phyloP scores from a whole-genome alignment of 2,329 filamentous ascomycete species.

The Penicillium sp. region DNA sequence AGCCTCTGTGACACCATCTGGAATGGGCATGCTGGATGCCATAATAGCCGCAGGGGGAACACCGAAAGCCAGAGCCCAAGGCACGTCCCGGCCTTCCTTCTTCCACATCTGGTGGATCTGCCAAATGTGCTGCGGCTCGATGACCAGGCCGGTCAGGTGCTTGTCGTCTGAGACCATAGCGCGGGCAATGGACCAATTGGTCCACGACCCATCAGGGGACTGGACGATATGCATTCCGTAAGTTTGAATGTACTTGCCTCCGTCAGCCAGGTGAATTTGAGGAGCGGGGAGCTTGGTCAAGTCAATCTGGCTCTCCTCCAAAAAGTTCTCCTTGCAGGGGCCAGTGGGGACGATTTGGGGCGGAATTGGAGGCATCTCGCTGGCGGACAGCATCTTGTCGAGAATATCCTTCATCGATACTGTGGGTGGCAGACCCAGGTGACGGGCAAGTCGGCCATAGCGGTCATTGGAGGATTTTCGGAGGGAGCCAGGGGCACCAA shows the following conservation, averaged over 20 bases:
- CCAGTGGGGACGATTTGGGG: slow-evolving; percentile 38
- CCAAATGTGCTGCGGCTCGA: slow-evolving; percentile 50
- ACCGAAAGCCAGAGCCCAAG: slow-evolving; percentile 52
- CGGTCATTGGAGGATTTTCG: slow-evolving; percentile 31
- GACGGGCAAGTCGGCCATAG: slow-evolving; percentile 47
- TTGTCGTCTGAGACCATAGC: slow-evolving; percentile 51
- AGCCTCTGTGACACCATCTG: slow-evolving; percentile 50
- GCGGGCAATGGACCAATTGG: slow-evolving; percentile 40
- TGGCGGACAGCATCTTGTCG: slow-evolving; percentile 45
- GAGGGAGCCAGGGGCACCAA: slow-evolving; percentile 47
- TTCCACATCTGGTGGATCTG: slow-evolving; percentile 52
- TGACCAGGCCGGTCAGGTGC: slow-evolving; percentile 45
- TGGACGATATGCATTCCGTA: slow-evolving; percentile 53
- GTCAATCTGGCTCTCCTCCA: slow-evolving; percentile 45
- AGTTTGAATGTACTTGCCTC: slow-evolving; percentile 54
- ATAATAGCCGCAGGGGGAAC: slow-evolving; percentile 54
- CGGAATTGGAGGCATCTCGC: slow-evolving; percentile 30
- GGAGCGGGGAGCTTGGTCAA: slow-evolving; percentile 46
- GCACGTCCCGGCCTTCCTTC: slow-evolving; percentile 47
- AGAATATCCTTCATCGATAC: slow-evolving; percentile 42
- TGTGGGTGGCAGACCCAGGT: slow-evolving; percentile 41
- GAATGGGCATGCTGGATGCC: slow-evolving; percentile 52
- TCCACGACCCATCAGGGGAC: slow-evolving; percentile 50
- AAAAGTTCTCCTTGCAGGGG: slow-evolving; percentile 46
- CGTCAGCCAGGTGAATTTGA: slow-evolving; percentile 47